Base-by-base conservation (phyloP, 129 eudicot species). In the Glebionis coronaria region DNA sequence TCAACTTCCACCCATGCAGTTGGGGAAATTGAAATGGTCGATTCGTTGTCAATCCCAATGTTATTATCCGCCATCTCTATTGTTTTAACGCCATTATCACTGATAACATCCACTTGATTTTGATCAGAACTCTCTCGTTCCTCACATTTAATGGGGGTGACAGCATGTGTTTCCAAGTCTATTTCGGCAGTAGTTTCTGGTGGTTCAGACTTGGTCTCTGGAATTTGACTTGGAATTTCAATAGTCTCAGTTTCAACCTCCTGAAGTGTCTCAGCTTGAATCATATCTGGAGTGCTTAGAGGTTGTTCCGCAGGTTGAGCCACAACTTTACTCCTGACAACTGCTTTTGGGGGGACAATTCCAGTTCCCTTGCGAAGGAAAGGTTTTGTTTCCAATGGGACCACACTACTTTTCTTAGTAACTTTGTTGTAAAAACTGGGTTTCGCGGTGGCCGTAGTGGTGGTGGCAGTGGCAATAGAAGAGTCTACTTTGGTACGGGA, bases 311-410 rank as follows among this genome's bases (percentile, higher is more conserved):
- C 84, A 23, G 84, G 63, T 56, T 38, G 75, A 54, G 83, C 63
- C 23, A 82, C 71, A 4, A 44, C 56, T 75, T 86, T 88, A n/a
- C 76, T 75, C 81, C 77, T 88, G 57, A 69, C 76, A n/a, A 72
- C 79, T 61, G 62, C 80, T 35, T 35, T 35, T 11, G 95, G 81
- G n/a, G 93, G 81, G 21, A 81, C 81, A 25, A 70, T 68, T 56
- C 87, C 79, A 2, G 99, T 78, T 61, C 91, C 95, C 71, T 89
- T 93, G 11, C 95, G 92, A 9, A 81, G 83, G 75, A 85, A 82
- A 52, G 99, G 95, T 82, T 89, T 93, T 1, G 95, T 73, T 79
- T 93, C 97, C 78, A 93, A 64, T 50, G 99, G 99, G 64, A 93
- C 99, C 68, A 93, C 97, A 79, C 95, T 93, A 72, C 97, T 75